Percentiles rank a stretch among this genome's conserved stretches.
These are phyloP conservation scores for Thalassiosira livingstoniorum DNA, from an alignment of 352 stramenopile genomes.

Conservation along the genomic window DNA sequence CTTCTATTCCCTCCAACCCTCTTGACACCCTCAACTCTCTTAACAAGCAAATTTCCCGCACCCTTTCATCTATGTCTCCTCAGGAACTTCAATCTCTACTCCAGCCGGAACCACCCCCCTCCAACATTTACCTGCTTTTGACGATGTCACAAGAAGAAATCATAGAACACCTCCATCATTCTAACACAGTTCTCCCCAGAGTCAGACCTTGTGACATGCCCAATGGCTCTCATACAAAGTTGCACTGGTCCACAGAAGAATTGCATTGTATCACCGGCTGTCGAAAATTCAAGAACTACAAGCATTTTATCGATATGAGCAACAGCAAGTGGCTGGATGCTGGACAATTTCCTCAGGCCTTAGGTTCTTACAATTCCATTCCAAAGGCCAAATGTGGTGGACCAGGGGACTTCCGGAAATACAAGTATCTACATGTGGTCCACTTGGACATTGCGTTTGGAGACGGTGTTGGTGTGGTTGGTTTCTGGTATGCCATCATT, in stretches of 20 bases:
- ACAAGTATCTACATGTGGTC: conserved; percentile 9
- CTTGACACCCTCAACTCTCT: too few relatives aligned
- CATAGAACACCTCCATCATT: too few relatives aligned
- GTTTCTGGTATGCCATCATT: conserved; percentile 22
- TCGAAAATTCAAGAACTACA: neutral
- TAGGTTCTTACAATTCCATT: neutral
- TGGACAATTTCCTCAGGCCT: neutral
- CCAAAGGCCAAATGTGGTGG: neutral
- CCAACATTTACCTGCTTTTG: too few relatives aligned
- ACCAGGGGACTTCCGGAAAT: neutral
- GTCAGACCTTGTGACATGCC: neutral
- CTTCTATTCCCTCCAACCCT: too few relatives aligned
- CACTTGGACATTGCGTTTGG: conserved; percentile 37
- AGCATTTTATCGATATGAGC: neutral
- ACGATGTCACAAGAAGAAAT: too few relatives aligned
- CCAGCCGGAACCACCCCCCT: too few relatives aligned
- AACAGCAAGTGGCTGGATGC: neutral
- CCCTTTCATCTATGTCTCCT: too few relatives aligned
- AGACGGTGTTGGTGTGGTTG: conserved; percentile 1
- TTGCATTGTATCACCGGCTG: neutral
- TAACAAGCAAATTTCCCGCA: too few relatives aligned
- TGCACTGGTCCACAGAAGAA: neutral
- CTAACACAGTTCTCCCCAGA: too few relatives aligned
- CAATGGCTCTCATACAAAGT: neutral
- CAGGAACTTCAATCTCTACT: too few relatives aligned